Evolutionary conservation across 2,329 filamentous ascomycete genomes (phyloP).

Genomic region (Xylaria sp.): DNA sequence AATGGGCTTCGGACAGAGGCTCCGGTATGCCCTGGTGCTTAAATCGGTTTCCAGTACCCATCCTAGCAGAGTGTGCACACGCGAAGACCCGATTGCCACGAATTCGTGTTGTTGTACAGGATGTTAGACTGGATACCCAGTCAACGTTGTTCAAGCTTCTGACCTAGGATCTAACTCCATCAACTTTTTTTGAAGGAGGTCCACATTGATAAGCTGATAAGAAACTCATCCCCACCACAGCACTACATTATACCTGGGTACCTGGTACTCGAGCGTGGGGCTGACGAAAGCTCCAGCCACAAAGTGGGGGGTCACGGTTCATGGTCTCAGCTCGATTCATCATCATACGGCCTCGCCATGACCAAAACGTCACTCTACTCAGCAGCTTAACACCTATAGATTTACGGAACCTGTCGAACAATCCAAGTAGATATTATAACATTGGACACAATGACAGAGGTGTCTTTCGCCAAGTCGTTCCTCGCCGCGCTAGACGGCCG

Average conservation of each 20-base stretch:
- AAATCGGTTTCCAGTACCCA: slow-evolving; percentile 93
- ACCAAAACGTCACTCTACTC: slow-evolving; percentile 12
- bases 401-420: not conserved
- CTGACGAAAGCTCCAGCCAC: slow-evolving; percentile 42
- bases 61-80: slow-evolving; percentile 56
- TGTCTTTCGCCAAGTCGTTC: slow-evolving; percentile 85
- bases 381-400: slow-evolving; percentile 5
- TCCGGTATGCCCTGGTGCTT: slow-evolving; percentile 85
- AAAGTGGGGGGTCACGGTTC: slow-evolving; percentile 45
- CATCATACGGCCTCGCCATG: slow-evolving; percentile 16
- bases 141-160: slow-evolving; percentile 16
- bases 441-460: slow-evolving; percentile 74
- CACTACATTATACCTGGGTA: not conserved
- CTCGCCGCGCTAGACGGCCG: slow-evolving; percentile 81
- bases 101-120: slow-evolving; percentile 6
- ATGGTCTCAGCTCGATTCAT: slow-evolving; percentile 10
- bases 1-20: slow-evolving; percentile 81
- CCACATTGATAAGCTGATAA: slow-evolving; percentile 47
- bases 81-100: not conserved
- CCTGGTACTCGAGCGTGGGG: slow-evolving; percentile 1
- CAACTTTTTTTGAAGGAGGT: slow-evolving; percentile 42
- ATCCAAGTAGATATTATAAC: not conserved
- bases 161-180: slow-evolving; percentile 33
- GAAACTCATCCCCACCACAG: slow-evolving; percentile 16
- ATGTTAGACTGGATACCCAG: slow-evolving; percentile 11